Evolutionary conservation across 257 asterid species (phyloP), one percentile per base, ranked within the genome.

Genomic region (Petunia axillaris): DNA sequence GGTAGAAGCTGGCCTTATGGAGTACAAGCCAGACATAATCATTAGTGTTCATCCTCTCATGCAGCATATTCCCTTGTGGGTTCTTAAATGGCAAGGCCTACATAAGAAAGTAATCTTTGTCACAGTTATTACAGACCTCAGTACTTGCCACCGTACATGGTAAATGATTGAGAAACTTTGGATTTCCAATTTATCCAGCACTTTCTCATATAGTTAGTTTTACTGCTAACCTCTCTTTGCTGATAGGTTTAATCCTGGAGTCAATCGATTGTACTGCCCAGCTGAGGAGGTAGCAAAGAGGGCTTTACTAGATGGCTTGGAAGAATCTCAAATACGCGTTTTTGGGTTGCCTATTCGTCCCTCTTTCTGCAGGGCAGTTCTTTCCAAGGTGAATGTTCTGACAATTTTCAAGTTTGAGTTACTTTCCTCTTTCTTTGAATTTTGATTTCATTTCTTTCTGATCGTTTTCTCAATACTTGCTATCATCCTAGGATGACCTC

Each of bases 21-120:
- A 95, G 88, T 95, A 87, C 91, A 95, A 91, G 85, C 99, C 99
- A 48, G 97, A 93, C 84, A 91, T 95, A 65, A 95, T 95, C 85
- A 93, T 93, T 5, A 95, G 99, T n/a, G 99, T 95, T 57, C 99
- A 93, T 87, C 99, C 99, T 4, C 95, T 95, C 15, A 95, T 95
- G 99, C 99, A 95, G 82, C 99, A 95, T 76, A 92, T 95, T 64
- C 99, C 99, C 4, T 76, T 95, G 80, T 93, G 97, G 99, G 99
- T 95, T 85, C 93, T 95, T 25, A 95, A 92, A 90, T 95, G 99
- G 99, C 98, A 95, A 87, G 92, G 97, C 39, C 89, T 95, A 10
- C 97, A 92, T 76, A 93, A 89, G 70, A 95, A 95, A 80, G 98
- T 95, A 54, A 84, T 93, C 55, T 95, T 95, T 59, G 99, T 90